Evolutionary conservation across 192 early-diverging fungal species (phyloP).

Genomic region (Cetraspora pellucida): DNA sequence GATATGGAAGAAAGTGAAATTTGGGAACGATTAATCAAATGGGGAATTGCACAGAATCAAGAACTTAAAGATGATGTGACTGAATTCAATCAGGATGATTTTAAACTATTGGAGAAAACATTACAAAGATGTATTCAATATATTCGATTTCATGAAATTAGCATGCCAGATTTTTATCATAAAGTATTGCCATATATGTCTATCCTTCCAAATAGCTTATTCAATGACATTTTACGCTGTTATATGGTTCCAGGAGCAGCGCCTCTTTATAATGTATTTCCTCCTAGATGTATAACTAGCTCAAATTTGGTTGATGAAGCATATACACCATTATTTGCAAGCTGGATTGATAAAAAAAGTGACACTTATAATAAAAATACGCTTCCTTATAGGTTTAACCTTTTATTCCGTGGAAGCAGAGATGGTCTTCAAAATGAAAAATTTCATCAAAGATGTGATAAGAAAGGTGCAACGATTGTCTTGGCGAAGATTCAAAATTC

Average conservation of each 20-base stretch:
- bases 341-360: background rate
- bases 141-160: constrained; percentile 9
- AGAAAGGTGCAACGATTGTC: background rate
- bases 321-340: background rate
- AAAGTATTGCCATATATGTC: constrained; percentile 1
- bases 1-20: background rate
- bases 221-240: background rate
- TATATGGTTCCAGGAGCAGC: background rate
- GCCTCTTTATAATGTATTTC: background rate
- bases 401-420: background rate
- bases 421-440: background rate
- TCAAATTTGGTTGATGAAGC: background rate
- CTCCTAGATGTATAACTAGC: background rate
- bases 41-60: background rate
- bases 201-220: background rate
- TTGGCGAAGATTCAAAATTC: constrained; percentile 9
- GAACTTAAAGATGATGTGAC: background rate
- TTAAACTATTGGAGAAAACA: background rate
- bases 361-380: background rate
- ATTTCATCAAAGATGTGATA: constrained; percentile 4
- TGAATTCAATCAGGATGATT: background rate
- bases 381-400: background rate
- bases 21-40: background rate
- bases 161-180: background rate
- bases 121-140: background rate